Evolutionary conservation across 306 rosid species (phyloP), one percentile per base, ranked within the genome.

Genomic region (Fagus sylvatica): DNA sequence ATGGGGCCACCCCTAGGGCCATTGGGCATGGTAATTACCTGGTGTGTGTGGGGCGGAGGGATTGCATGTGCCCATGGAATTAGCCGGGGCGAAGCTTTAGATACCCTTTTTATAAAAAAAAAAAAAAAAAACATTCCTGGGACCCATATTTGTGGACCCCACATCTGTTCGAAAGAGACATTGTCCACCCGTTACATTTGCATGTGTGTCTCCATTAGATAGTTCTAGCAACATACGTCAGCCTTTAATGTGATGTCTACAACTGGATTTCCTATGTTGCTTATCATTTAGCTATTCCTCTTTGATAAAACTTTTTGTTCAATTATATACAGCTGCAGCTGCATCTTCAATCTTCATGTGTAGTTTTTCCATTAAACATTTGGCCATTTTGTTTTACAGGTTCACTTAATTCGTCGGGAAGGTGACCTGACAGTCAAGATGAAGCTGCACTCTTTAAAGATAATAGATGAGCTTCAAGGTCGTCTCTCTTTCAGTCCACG

Each of bases 381-480:
- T 17, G 39, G 61, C 40, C 74, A 39, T 81, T 78, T 69, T 79
- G 42, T 59, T 76, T 79, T 68, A 61, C 88, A 95, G 99, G 89
- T 95, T 75, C 90, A 91, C 83, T 57, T 93, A 74, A 75, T 85
- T 80, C 91, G 65, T 78, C 84, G 84, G 43, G 94, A 82, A 59
- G 87, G 88, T 65, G 94, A 93, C 80, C 79, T 95, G 71, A 85
- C 90, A 48, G 83, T 93, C 60, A 91, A 89, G 84, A 87, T 85
- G 87, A 95, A 93, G 77, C 80, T 95, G 82, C 99, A 95, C 82
- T 93, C 97, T 56, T 81, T 95, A 78, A 90, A 87, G 84, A 87
- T 95, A 75, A 95, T 87, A 78, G 99, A 93, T 89, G 93, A 95
- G 82, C 97, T 95, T 90, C 94, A 88, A 85, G 90, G 93, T 83